A percentile compares a stretch with the other conserved stretches of the same genome.
Evolutionary conservation across 2,329 filamentous ascomycete species (phyloP).

Genomic region (Akanthomyces muscarius): DNA sequence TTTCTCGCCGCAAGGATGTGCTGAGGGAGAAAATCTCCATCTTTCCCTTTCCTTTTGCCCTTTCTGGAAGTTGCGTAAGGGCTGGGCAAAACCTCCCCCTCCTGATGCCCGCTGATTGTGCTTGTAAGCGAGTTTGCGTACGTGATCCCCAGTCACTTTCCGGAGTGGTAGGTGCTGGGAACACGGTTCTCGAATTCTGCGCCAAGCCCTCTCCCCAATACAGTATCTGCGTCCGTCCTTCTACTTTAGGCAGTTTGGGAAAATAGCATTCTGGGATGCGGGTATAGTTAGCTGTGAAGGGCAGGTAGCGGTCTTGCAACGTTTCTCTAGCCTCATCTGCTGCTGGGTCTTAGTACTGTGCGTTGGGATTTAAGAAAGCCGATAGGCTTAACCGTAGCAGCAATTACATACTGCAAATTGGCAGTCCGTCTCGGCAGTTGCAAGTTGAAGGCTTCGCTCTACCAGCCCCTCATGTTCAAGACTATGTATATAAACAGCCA

Average conservation of each 20-base stretch:
- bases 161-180: background rate
- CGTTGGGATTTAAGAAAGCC: background rate
- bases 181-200: background rate
- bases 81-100: background rate
- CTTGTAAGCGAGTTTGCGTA: background rate
- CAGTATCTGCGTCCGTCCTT: background rate
- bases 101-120: background rate
- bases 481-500: background rate
- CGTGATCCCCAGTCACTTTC: background rate
- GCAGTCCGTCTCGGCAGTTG: background rate
- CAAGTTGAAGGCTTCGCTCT: too few species aligned
- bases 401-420: background rate
- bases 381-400: background rate
- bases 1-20: background rate
- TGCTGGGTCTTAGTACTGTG: background rate
- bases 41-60: background rate
- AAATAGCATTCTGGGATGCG: background rate
- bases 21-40: background rate
- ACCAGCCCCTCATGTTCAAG: background rate
- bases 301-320: background rate
- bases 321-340: background rate
- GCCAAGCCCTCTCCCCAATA: background rate
- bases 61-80: background rate
- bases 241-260: conserved; percentile 1
- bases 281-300: background rate